Base-by-base conservation (phyloP, 106 monocot genomes). In the Phalaenopsis aphrodite region DNA sequence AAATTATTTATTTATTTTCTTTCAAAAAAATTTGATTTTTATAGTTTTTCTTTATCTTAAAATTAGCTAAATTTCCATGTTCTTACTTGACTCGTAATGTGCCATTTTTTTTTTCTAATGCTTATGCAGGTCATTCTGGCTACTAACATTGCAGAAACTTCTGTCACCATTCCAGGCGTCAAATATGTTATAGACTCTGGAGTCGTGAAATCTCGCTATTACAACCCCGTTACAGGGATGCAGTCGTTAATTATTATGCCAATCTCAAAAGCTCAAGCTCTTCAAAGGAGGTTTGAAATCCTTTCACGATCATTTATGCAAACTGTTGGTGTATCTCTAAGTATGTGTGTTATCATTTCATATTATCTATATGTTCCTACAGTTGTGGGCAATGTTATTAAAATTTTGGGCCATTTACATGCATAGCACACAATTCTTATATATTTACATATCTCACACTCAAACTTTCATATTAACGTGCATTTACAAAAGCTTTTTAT, bases 81-180 rank as follows among this genome's bases (percentile, higher is more conserved):
- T 69, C 69, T 69, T 69, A 39, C 69, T 39, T 69, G 39, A 19
- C 69, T 39, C 21, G 52, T 65, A 24, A 65, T 65, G 69, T 38
- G 8, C 10, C 39, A 39, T 3, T 38, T 69, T 24, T 68, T 21
- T 69, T 42, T 52, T n/a, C n/a, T 10, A 52, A 42, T 15, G 19
- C 17, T 45, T 69, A 0, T 84, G 47, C 58, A 98, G 94, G 88
- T 98, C 37, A 89, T 99, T 85, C 87, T 99, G 66, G 94, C 98
- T 12, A 99, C 98, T 58, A 99, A 99, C 89, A 95, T 99, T 81
- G 98, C 94, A 46, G 98, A 99, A 80, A 99, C 98, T 84, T 99
- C 98, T 66, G 85, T 99, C 45, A 99, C 94, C 82, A 99, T 99
- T 46, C 98, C 93, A 82, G 98, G 98, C 55, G 92, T 99, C 81